Conservation (phyloP, 306 rosid genomes). For the Acacia crassicarpa region DNA sequence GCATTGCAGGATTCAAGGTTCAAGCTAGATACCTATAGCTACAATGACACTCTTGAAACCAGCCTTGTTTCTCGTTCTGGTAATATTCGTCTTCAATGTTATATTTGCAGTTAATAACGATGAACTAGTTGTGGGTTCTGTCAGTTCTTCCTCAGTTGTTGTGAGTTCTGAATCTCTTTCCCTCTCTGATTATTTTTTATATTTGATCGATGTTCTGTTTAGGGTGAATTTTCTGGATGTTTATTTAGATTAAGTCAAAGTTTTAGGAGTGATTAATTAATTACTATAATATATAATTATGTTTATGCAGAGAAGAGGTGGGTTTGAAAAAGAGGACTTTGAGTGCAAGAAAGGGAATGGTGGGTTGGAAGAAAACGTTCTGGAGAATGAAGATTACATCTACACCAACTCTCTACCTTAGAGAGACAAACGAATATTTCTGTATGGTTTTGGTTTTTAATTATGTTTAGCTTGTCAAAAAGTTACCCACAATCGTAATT, state of each 20-base stretch:
- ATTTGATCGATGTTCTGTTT: background rate
- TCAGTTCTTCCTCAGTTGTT: conserved; percentile 17
- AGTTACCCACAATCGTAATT: conserved; percentile 6
- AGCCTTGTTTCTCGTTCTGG: conserved; percentile 38
- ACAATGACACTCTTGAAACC: conserved; percentile 46
- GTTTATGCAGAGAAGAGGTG: conserved; percentile 40
- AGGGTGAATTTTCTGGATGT: background rate
- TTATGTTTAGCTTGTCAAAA: background rate
- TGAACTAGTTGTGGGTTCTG: conserved; percentile 38
- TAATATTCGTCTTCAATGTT: conserved; percentile 37
- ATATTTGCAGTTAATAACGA: conserved; percentile 19
- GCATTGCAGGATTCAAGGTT: background rate
- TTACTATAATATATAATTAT: background rate
- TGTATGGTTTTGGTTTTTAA: conserved; percentile 7
- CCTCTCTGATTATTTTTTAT: background rate
- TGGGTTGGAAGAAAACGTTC: conserved; percentile 37
- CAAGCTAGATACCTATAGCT: background rate
- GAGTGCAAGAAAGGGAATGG: conserved; percentile 46
- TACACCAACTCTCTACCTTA: conserved; percentile 66
- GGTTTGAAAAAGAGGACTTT: conserved; percentile 33
- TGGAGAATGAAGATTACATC: conserved; percentile 66
- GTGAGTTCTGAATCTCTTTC: conserved; percentile 38
- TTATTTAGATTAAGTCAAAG: background rate
- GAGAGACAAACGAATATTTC: background rate
- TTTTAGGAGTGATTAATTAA: background rate